Conservation (phyloP, 495 filamentous ascomycete genomes). For the Saxispiralis lemnorum region DNA sequence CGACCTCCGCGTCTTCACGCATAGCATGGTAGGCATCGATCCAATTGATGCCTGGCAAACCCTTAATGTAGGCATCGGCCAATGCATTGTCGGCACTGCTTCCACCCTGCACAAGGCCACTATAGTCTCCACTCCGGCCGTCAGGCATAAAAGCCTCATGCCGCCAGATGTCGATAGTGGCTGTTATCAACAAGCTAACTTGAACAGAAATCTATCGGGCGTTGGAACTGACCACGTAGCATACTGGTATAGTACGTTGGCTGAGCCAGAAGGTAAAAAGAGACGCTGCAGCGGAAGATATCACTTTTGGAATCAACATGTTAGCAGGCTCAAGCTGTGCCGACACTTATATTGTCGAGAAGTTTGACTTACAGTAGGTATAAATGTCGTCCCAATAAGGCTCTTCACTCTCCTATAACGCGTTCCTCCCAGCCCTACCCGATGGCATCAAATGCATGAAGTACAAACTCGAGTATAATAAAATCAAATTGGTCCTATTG, state of each 20-base stretch:
- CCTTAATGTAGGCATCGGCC: slow-evolving; percentile 26
- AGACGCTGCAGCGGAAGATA: slow-evolving; percentile 20
- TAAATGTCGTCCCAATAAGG: slow-evolving; percentile 10
- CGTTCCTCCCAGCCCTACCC: slow-evolving; percentile 22
- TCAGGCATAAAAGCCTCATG: slow-evolving; percentile 23
- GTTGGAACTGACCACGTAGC: slow-evolving; percentile 5
- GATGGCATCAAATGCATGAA: slow-evolving; percentile 24
- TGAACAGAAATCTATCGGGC: too few species aligned
- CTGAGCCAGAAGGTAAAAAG: slow-evolving; percentile 21
- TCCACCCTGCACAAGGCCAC: slow-evolving; percentile 24
- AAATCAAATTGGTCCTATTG: slow-evolving; percentile 18
- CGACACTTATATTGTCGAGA: too few species aligned
- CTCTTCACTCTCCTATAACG: slow-evolving; percentile 19
- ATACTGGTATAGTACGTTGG: slow-evolving; percentile 18
- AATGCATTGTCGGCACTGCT: slow-evolving; percentile 26
- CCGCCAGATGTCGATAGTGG: slow-evolving; percentile 23
- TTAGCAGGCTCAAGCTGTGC: too few species aligned
- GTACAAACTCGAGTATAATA: slow-evolving; percentile 23
- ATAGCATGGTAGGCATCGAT: slow-evolving; percentile 23
- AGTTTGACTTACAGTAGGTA: too few species aligned
- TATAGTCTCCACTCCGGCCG: slow-evolving; percentile 22
- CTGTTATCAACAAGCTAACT: neutral
- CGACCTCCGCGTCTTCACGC: slow-evolving; percentile 21
- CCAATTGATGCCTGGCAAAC: slow-evolving; percentile 21
- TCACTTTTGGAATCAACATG: slow-evolving; percentile 15